Base-by-base conservation (phyloP, 2,329 filamentous ascomycete species). In the Chaetothyriales sp. region DNA sequence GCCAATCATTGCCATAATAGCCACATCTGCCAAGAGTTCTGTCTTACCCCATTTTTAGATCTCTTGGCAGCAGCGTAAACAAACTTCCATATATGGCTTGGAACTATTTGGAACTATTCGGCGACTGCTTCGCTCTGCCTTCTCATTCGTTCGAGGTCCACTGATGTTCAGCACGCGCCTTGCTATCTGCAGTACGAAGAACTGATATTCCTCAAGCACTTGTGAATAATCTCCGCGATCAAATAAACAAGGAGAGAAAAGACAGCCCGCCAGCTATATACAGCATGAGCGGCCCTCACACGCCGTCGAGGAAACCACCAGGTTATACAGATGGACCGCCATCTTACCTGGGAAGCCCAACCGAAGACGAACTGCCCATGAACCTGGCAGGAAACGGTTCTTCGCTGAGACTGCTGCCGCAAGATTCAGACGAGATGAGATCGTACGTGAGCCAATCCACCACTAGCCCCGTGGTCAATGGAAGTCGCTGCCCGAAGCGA, bases 381-480 rank as follows among this genome's bases (percentile, higher is more conserved):
- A 64, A 22, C 52, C 60, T 47, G 58, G 63, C 49, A 43, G 60
- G 62, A 10, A 64, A 67, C 59, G 63, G 64, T 20, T 61, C 66
- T 7, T 70, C 71, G 0, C 69, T 73, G 68, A 66, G 70, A 39
- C 58, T 74, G 53, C 58, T 74, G 25, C 70, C 70, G 5, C 66
- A 66, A 8, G 64, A 60, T 28, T 64, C 66, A 26, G 57, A 65
- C 15, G 66, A 69, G 25, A 61, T 62, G 28, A 65, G 61, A 63
- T 60, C 65, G 68, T 70, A 69, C 60, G 68, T 70, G 55, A 53
- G 49, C 47, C 46, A 39, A 51, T 43, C 48, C 55, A 48, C 49
- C 47, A 58, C 54, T 15, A 46, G 47, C 49, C 48, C 53, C 51
- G 25, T 43, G 28, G 51, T 53, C 5, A 47, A 51, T 32, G 49